Evolutionary conservation across 2,329 filamentous ascomycete genomes (phyloP).

Genomic region (Talaromyces sp.): DNA sequence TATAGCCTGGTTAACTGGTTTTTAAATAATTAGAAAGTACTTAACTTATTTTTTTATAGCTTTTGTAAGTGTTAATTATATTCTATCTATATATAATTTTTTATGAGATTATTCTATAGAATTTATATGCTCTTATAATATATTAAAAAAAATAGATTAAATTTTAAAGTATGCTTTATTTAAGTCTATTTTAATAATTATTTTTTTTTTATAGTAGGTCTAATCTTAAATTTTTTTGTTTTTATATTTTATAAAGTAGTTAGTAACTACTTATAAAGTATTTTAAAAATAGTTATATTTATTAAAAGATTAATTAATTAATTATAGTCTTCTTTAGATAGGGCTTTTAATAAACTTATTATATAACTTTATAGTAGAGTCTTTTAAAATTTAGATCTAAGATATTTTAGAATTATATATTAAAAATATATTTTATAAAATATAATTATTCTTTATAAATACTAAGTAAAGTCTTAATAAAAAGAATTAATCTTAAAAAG

Average conservation of each 20-base stretch:
- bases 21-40: too few relatives aligned
- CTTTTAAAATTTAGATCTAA: neutral
- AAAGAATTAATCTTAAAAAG: too few relatives aligned
- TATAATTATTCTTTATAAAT: too few relatives aligned
- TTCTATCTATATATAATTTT: too few relatives aligned
- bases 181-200: neutral
- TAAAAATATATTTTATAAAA: neutral
- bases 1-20: too few relatives aligned
- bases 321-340: neutral
- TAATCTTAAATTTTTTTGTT: neutral
- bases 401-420: neutral
- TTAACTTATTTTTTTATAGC: too few relatives aligned
- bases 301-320: neutral
- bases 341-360: neutral
- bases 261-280: neutral
- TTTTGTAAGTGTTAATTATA: too few relatives aligned
- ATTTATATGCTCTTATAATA: neutral
- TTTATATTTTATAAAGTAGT: neutral
- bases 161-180: neutral
- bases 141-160: neutral
- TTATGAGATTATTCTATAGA: neutral
- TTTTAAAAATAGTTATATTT: neutral
- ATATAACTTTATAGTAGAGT: neutral
- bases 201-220: neutral
- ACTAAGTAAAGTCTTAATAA: too few relatives aligned